Base-by-base conservation (phyloP, 2,329 filamentous ascomycete species). In the Nemania sp. region DNA sequence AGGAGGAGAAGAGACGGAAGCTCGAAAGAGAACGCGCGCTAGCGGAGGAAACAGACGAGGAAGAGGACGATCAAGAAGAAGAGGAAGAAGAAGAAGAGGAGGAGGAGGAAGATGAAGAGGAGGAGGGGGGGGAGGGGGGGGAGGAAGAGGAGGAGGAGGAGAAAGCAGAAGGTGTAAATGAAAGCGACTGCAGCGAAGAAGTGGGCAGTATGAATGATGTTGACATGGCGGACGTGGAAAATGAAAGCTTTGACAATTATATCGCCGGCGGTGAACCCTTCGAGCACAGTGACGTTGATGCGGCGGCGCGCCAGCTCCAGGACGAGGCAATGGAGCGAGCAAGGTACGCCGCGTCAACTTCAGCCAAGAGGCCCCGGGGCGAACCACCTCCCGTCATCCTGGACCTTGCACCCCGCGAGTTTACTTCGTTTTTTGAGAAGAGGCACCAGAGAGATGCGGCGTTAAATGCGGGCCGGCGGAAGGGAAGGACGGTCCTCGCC, bases 391-490 rank as follows among this genome's bases (percentile, higher is more conserved):
- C 67, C 15, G 66, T 72, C 10, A 72, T 73, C 35, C 72, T 78
- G 37, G 75, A 76, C 17, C 71, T 75, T 29, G 77, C 78, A 11
- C 75, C 75, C 2, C 84, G 81, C 59, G 89, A 90, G 39, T 92
- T 97, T 71, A 89, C 81, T n/a, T 96, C 91, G 0, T 97, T 97
- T 78, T 98, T 92, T 73, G 75, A 83, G 17, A 92, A 95, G 76
- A 87, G 84, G 21, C 88, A 96, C 71, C 83, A 94, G 62, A 88
- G 94, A 25, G 90, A 92, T 20, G 86, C 87, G 6, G 92, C 93
- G 10, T 76, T 97, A n/a, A 89, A 86, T 63, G 87, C 86, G 67
- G 81, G 86, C 50, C 83, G 92, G 35, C 86, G 90, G 54, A 85
- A 87, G 51, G 86, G 87, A 45, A 83, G 91, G 51, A 90, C 84